Evolutionary conservation across 345 rosid species (phyloP), one percentile per base, ranked within the genome.

Genomic region (Heritiera littoralis): DNA sequence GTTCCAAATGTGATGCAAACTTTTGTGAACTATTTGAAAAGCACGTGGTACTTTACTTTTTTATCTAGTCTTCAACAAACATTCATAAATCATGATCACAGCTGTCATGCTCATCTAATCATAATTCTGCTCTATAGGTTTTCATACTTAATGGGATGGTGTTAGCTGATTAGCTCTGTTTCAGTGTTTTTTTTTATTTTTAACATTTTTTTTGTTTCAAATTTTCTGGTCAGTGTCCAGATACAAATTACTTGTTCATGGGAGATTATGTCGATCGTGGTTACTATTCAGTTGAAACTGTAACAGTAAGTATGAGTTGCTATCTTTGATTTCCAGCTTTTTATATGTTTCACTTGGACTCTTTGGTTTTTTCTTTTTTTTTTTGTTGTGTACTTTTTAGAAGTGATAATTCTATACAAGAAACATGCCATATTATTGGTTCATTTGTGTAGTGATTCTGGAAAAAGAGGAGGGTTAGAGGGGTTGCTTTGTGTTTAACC

Each of bases 211-310:
- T 51, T 78, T 77, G 60, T 46, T 81, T 46, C 20, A 45, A 68
- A 69, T 66, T 66, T 74, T 48, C 55, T 85, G 54, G 74, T 76
- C 85, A 95, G 99, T 95, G 98, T 81, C 98, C 98, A 51, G 98
- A 94, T 82, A 92, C 97, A 80, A 94, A 91, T 86, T 94, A 94
- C 86, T 84, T 94, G 82, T 94, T 95, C 82, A 95, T 95, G 98
- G 97, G 99, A 83, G 98, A 95, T 80, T 93, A 95, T 80, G 99
- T 95, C 58, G 97, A 95, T 74, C 97, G 97, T 81, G 98, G 98
- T 51, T 95, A 95, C 85, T 95, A 95, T 82, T 95, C 99, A 60
- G 96, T 95, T 66, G 99, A 95, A 86, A 95, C 99, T 79, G 98
- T 93, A 49, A 89, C 99, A 78, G 99, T 94, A 87, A 59, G 92